Base-by-base conservation (phyloP, 2,329 filamentous ascomycete species). In the Exophiala sp. region DNA sequence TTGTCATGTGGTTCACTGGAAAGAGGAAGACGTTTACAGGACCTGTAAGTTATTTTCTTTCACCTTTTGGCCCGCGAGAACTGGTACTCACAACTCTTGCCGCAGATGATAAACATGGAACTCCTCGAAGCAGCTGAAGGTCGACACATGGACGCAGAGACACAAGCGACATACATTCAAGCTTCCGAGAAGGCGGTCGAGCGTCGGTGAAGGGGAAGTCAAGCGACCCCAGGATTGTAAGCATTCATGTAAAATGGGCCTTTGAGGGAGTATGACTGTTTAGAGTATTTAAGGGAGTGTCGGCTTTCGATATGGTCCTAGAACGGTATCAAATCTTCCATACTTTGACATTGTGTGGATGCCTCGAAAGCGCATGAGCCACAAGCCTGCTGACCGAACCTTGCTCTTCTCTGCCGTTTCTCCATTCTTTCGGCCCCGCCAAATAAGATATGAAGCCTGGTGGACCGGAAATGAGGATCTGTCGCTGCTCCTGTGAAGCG, bases 381-480 rank as follows among this genome's bases (percentile, higher is more conserved):
- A 63, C 33, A 12, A 62, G 50, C 18, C 47, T 56, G 12, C 60
- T 54, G 14, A 64, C 47, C 5, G 57, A 40, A 20, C 62, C 62
- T 50, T 64, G 62, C 48, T 64, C 52, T 47, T 64, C 62, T 8
- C 51, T 38, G 1, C 60, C 60, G 45, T 60, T 53, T 6, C 38
- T 52, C 62, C 60, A 63, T 33, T 59, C 53, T 72, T 95, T 96
- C 8, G 84, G 76, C 1, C 94, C 92, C 2, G 90, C 89, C 72
- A 88, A 89, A 60, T 87, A 81, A 40, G 82, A 80, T 36, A 97
- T 80, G 71, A 97, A 97, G 0, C 94, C 92, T 50, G 95, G 89
- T 0, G 94, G 92, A 0, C 94, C 94, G 0, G 91, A 95, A 1
- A 97, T 82, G 52, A 96, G 77, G n/a, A 96, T 75, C 16, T 96